Evolutionary conservation across 2,329 filamentous ascomycete species (phyloP), one percentile per base, ranked within the genome.

Genomic region (Ceratocystis cacaofunesta): DNA sequence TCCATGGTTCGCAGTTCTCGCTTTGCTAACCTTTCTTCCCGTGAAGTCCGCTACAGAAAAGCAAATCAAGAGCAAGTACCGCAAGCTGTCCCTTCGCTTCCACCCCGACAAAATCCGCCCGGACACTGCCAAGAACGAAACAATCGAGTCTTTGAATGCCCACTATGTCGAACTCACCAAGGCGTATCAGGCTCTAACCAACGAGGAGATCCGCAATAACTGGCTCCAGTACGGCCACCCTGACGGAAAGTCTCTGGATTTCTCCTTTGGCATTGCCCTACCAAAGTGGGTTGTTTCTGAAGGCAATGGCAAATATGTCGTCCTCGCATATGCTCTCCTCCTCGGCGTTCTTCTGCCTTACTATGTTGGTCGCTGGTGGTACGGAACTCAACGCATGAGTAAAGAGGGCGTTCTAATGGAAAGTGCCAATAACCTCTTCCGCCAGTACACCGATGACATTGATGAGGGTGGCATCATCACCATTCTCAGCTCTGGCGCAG

Each of bases 311-410:
- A 97, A 96, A 79, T 97, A 95, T 73, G 88, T 99, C 64, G 80
- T 99, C 68, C 79, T 96, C 66, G 82, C 96, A 69, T 99, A 99
- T 75, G 92, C 90, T 46, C 76, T 87, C 43, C 82, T 97, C 48
- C 85, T 99, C 63, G 94, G 92, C 65, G 89, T 97, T 68, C 78
- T 96, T 68, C 80, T 99, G 63, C 94, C 94, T 2, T 99, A 95
- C 74, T 80, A 94, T 61, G 92, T 99, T 65, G 94, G 94, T 61
- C 91, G 88, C 67, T 99, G 94, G 94, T 99, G 94, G 94, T 99
- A 99, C 74, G 94, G 95, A 68, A 95, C 90, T 43, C 92, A 96
- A 75, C 85, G 87, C 71, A 85, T 89, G 76, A 97, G 94, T 46
- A 95, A 92, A 77, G 95, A 99, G 76, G 90, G 90, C 70, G 88